Conservation (phyloP, 2,329 filamentous ascomycete genomes). For the Colletotrichum viniferum region DNA sequence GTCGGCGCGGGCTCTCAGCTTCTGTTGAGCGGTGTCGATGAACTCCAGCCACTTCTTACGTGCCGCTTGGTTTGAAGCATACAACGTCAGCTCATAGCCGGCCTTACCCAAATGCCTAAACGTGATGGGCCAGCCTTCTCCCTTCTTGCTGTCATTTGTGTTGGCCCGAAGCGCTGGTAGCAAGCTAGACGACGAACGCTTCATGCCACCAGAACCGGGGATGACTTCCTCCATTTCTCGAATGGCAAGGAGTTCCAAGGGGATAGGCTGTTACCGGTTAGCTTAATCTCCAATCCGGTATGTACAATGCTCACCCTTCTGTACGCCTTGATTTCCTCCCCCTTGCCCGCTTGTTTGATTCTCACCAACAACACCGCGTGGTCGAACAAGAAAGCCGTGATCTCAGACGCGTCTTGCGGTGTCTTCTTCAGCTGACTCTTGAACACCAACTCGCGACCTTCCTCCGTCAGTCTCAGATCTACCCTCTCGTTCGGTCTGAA, state of each 20-base stretch:
- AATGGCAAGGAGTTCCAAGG: conserved; percentile 89
- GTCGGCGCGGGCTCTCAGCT: conserved; percentile 82
- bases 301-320: conserved; percentile 58
- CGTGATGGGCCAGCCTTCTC: conserved; percentile 89
- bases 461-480: conserved; percentile 92
- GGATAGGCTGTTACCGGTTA: conserved; percentile 71
- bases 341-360: conserved; percentile 90
- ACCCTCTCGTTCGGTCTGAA: conserved; percentile 91
- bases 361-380: conserved; percentile 92
- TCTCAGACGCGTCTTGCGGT: conserved; percentile 77
- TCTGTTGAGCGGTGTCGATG: conserved; percentile 89
- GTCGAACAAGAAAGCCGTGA: conserved; percentile 95
- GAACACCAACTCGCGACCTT: conserved; percentile 89
- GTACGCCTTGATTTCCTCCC: conserved; percentile 94
- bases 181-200: conserved; percentile 87
- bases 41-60: conserved; percentile 97
- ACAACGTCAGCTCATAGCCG: conserved; percentile 91
- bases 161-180: conserved; percentile 61
- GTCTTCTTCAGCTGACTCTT: conserved; percentile 95
- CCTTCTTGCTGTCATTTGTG: conserved; percentile 59
- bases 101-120: conserved; percentile 96
- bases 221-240: conserved; percentile 97
- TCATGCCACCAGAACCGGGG: conserved; percentile 77
- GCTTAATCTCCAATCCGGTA: not conserved
- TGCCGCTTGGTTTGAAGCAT: conserved; percentile 82